A percentile compares a stretch with the other conserved stretches of the same genome.
Conservation (phyloP, 345 rosid species). For the Eucalyptus globulus region DNA sequence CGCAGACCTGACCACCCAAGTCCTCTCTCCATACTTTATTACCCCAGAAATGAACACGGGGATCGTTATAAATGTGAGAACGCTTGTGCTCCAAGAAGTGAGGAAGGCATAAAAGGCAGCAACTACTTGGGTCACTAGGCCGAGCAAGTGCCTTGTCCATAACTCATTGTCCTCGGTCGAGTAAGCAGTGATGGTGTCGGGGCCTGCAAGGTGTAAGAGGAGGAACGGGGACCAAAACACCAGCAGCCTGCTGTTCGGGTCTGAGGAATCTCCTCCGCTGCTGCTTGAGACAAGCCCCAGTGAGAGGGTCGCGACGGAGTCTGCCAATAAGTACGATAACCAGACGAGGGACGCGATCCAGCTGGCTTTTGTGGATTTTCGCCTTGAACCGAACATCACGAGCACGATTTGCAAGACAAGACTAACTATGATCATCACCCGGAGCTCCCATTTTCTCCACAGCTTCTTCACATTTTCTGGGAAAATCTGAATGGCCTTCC, state of each 20-base stretch:
- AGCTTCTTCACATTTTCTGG: background rate
- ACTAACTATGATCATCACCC: background rate
- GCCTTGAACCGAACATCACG: background rate
- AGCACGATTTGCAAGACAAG: background rate
- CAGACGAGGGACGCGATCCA: background rate
- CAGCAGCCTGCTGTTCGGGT: background rate
- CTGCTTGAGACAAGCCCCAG: background rate
- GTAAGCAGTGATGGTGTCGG: slow-evolving; percentile 6
- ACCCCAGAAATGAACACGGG: slow-evolving; percentile 6
- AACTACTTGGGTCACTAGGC: background rate
- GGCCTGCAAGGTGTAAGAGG: background rate
- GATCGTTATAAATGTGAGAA: background rate
- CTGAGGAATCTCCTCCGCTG: background rate
- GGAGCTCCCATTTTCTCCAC: background rate
- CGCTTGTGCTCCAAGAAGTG: background rate
- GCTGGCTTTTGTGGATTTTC: background rate
- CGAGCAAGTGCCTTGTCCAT: slow-evolving; percentile 17
- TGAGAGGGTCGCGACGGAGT: background rate
- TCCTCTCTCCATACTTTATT: slow-evolving; percentile 13
- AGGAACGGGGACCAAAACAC: background rate
- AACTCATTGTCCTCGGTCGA: slow-evolving; percentile 20
- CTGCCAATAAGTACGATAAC: background rate
- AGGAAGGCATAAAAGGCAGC: slow-evolving; percentile 1
- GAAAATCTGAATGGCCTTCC: background rate
- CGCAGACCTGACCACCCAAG: slow-evolving; percentile 12